Percentiles rank a stretch among this genome's conserved stretches.
Evolutionary conservation across 768 basidiomycete species (phyloP).

Genomic region (Serendipita sp.): DNA sequence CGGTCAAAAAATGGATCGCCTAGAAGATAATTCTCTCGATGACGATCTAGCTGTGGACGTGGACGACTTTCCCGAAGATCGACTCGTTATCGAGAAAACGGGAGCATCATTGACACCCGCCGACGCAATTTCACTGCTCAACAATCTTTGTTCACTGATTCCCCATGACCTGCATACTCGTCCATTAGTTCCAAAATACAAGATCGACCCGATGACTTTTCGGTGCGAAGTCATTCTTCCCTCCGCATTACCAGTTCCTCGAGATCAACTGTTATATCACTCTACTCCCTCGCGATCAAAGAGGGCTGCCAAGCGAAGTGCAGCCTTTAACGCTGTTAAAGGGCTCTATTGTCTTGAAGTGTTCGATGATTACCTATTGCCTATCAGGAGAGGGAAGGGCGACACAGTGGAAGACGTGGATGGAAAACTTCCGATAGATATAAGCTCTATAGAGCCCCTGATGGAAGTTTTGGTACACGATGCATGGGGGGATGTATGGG

Average conservation of each 20-base stretch:
- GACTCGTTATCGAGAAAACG: conserved; percentile 52
- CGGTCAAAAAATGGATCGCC: conserved; percentile 27
- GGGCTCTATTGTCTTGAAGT: conserved; percentile 51
- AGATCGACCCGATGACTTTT: conserved; percentile 32
- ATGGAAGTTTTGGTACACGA: conserved; percentile 47
- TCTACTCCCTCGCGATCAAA: conserved; percentile 47
- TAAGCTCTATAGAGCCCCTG: conserved; percentile 32
- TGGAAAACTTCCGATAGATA: conserved; percentile 27
- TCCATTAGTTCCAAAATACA: conserved; percentile 40
- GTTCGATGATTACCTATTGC: conserved; percentile 70
- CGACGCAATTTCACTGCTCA: conserved; percentile 52
- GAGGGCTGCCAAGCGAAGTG: conserved; percentile 68
- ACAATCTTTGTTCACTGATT: conserved; percentile 61
- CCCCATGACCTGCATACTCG: conserved; percentile 56
- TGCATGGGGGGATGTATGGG: conserved; percentile 35
- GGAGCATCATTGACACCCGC: conserved; percentile 70
- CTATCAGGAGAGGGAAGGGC: conserved; percentile 37
- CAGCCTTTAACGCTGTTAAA: conserved; percentile 63
- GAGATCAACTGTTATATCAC: conserved; percentile 34
- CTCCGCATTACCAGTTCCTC: conserved; percentile 41
- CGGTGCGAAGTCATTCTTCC: conserved; percentile 46
- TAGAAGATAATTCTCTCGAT: conserved; percentile 17
- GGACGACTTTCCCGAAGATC: conserved; percentile 26
- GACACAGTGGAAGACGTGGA: conserved; percentile 38
- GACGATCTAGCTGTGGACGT: conserved; percentile 29